Percentiles rank a stretch among this genome's conserved stretches.
Evolutionary conservation across 495 filamentous ascomycete genomes (phyloP).

Genomic region (Talaromyces nanjingensis): DNA sequence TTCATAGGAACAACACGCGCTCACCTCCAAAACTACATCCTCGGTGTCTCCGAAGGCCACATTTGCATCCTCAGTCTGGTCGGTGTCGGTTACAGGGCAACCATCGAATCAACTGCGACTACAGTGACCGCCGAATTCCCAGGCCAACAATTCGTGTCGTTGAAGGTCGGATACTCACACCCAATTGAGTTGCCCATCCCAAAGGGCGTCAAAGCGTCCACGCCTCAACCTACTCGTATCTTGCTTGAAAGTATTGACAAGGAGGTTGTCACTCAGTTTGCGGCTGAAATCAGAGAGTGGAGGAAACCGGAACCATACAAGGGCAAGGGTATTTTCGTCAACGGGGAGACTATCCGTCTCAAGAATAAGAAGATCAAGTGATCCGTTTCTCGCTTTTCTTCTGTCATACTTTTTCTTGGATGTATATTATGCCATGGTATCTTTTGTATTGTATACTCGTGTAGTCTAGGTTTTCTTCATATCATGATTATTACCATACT

Average conservation of each 20-base stretch:
- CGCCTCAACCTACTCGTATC: constrained; percentile 89
- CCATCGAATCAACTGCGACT: constrained; percentile 68
- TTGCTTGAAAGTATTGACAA: constrained; percentile 82
- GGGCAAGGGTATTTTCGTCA: constrained; percentile 97
- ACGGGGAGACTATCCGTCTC: constrained; percentile 92
- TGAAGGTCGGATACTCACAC: constrained; percentile 96
- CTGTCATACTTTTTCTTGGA: constrained; percentile 25
- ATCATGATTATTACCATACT: constrained; percentile 16
- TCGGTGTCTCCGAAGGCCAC: constrained; percentile 93
- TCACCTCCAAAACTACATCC: constrained; percentile 81
- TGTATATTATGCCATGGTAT: constrained; percentile 32
- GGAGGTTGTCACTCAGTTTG: constrained; percentile 80
- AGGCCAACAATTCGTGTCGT: constrained; percentile 77
- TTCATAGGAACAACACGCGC: constrained; percentile 73
- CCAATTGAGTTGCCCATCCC: constrained; percentile 84
- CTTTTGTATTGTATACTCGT: constrained; percentile 21
- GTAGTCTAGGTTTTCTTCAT: constrained; percentile 28
- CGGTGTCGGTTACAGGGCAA: constrained; percentile 94
- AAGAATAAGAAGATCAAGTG: constrained; percentile 99
- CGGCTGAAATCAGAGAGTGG: constrained; percentile 82
- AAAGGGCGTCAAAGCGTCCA: constrained; percentile 74
- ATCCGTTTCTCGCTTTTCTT: constrained; percentile 12
- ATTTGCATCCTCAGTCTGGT: constrained; percentile 85
- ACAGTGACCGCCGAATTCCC: constrained; percentile 59
- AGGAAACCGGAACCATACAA: constrained; percentile 94